Evolutionary conservation across 1,139 yeast species (phyloP).

Genomic region (Suhomyces coccinellae): DNA sequence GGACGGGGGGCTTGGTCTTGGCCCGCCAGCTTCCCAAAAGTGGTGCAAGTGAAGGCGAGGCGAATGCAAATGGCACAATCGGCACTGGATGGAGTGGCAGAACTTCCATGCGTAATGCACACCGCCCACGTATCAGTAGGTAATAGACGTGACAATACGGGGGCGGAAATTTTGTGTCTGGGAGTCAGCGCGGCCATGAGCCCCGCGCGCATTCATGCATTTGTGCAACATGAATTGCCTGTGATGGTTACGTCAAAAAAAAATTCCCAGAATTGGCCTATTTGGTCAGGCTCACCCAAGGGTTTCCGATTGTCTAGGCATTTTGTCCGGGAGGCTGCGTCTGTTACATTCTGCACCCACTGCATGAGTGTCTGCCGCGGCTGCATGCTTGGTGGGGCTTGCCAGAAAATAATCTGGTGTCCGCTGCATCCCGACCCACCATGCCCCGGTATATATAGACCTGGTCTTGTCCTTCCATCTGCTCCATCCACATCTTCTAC

Average conservation of each 20-base stretch:
- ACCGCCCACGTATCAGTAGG: background rate
- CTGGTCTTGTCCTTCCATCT: background rate
- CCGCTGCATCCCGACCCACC: background rate
- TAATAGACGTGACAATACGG: background rate
- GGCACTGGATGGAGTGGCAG: background rate
- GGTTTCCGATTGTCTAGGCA: conserved; percentile 3
- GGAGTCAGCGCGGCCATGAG: background rate
- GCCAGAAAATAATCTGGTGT: background rate
- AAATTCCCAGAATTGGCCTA: conserved; percentile 6
- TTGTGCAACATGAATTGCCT: background rate
- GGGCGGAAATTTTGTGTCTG: background rate
- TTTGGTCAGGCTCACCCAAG: background rate
- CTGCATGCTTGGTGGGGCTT: conserved; percentile 2
- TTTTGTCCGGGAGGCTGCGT: background rate
- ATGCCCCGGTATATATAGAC: conserved; percentile 2
- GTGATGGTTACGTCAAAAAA: conserved; percentile 1
- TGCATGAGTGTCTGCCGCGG: conserved; percentile 7
- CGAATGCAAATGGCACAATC: background rate
- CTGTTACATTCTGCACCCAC: background rate
- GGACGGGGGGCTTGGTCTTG: too few relatives aligned
- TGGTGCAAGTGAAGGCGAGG: too few relatives aligned
- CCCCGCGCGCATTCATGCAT: background rate
- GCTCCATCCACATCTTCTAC: background rate
- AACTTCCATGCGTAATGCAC: background rate
- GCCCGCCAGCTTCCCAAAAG: too few relatives aligned